These are phyloP conservation scores for Circinella minor DNA, from an alignment of 371 early-diverging fungal species.

Conservation along the genomic window DNA sequence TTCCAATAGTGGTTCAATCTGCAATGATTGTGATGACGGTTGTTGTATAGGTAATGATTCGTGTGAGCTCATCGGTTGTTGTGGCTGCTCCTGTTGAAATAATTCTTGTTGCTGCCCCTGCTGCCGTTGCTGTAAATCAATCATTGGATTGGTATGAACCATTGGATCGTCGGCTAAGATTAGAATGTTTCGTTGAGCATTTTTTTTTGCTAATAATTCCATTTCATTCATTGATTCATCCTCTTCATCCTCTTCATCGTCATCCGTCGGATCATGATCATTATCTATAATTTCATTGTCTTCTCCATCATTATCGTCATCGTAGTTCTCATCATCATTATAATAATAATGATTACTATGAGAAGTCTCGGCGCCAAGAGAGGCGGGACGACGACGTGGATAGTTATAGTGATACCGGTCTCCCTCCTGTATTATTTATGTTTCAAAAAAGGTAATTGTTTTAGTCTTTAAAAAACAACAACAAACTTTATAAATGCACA, in stretches of 20 bases:
- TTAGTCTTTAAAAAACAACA: background rate
- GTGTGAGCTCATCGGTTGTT: background rate
- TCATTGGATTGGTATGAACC: background rate
- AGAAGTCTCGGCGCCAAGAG: background rate
- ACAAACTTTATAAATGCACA: too few species aligned
- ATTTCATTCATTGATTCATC: slow-evolving; percentile 11
- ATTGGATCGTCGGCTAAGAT: slow-evolving; percentile 1
- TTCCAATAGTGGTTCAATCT: too few species aligned
- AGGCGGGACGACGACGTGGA: background rate
- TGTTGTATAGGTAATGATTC: background rate
- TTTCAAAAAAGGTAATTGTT: slow-evolving; percentile 7
- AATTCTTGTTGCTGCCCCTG: background rate
- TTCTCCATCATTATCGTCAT: slow-evolving; percentile 10
- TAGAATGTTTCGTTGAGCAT: slow-evolving; percentile 12
- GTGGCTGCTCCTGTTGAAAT: background rate
- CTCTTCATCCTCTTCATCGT: slow-evolving; percentile 14
- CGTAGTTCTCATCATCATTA: background rate
- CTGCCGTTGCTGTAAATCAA: background rate
- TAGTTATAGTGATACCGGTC: background rate
- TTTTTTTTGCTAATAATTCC: slow-evolving; percentile 13
- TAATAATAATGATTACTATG: background rate
- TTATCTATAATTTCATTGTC: slow-evolving; percentile 11
- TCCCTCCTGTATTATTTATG: background rate
- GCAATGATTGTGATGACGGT: background rate
- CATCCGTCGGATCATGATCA: background rate